Conservation (phyloP, 164 flowering plant genomes). For the Vitis cinerea region DNA sequence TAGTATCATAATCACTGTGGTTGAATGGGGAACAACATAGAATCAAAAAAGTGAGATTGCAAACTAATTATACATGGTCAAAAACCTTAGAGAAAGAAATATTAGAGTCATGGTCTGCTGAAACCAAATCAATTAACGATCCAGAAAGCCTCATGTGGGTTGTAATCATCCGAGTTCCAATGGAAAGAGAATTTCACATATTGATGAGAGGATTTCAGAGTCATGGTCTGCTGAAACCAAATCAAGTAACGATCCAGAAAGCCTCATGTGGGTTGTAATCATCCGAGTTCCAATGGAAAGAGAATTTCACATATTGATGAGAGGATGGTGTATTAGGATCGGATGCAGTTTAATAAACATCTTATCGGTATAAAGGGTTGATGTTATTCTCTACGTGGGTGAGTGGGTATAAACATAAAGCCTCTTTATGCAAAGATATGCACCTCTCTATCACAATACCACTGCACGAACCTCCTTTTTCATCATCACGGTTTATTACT, state of each 20-base stretch:
- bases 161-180: not conserved
- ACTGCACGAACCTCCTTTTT: constrained; percentile 30
- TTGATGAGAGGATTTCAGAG: too few species aligned
- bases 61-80: too few species aligned
- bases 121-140: too few species aligned
- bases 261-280: not conserved
- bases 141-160: not conserved
- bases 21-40: too few species aligned
- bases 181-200: too few species aligned
- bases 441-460: constrained; percentile 18
- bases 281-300: not conserved
- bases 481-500: constrained; percentile 24
- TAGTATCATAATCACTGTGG: too few species aligned
- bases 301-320: too few species aligned
- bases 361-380: constrained; percentile 19
- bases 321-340: constrained; percentile 7
- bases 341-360: constrained; percentile 10
- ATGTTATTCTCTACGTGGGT: constrained; percentile 24
- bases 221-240: too few species aligned
- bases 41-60: too few species aligned
- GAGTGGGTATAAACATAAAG: constrained; percentile 66
- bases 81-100: too few species aligned
- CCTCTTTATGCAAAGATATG: constrained; percentile 57
- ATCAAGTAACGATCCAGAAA: too few species aligned
- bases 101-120: too few species aligned